Evolutionary conservation across 139 green algal species (phyloP).

Genomic region (Trebouxia sp.): DNA sequence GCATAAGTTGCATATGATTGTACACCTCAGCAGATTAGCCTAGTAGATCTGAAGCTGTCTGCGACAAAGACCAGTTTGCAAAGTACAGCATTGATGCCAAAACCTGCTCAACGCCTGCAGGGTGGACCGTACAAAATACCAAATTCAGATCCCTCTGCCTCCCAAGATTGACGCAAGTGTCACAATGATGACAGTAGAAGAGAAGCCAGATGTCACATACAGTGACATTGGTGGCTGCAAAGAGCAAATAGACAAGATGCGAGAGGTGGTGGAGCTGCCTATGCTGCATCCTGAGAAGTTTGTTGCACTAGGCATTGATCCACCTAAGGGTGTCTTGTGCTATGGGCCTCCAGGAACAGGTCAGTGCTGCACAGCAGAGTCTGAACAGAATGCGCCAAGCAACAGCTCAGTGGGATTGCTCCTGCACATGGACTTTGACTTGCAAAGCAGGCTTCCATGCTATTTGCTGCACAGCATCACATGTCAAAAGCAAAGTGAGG

Average conservation of each 20-base stretch:
- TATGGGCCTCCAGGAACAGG: constrained; percentile 85
- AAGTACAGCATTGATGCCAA: too few relatives aligned
- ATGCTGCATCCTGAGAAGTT: constrained; percentile 99
- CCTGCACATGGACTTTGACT: too few relatives aligned
- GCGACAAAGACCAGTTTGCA: too few relatives aligned
- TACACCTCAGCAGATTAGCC: too few relatives aligned
- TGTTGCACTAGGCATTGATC: constrained; percentile 96
- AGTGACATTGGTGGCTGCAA: constrained; percentile 95
- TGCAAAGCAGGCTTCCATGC: background rate
- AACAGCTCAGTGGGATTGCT: too few relatives aligned
- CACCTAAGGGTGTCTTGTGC: constrained; percentile 96
- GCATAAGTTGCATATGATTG: too few relatives aligned
- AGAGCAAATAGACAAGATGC: constrained; percentile 98
- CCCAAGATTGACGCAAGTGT: constrained; percentile 98
- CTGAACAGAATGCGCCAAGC: too few relatives aligned
- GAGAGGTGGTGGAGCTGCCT: constrained; percentile 96
- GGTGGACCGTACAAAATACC: constrained; percentile 98
- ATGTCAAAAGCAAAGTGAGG: too few relatives aligned
- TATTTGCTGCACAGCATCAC: too few relatives aligned
- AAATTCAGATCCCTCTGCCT: constrained; percentile 97
- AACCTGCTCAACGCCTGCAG: too few relatives aligned
- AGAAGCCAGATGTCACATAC: constrained; percentile 99
- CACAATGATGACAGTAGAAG: constrained; percentile 99
- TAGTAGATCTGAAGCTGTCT: too few relatives aligned
- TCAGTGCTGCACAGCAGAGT: background rate